Conservation (phyloP, 495 filamentous ascomycete genomes). For the Trichocladium uniseriatum region DNA sequence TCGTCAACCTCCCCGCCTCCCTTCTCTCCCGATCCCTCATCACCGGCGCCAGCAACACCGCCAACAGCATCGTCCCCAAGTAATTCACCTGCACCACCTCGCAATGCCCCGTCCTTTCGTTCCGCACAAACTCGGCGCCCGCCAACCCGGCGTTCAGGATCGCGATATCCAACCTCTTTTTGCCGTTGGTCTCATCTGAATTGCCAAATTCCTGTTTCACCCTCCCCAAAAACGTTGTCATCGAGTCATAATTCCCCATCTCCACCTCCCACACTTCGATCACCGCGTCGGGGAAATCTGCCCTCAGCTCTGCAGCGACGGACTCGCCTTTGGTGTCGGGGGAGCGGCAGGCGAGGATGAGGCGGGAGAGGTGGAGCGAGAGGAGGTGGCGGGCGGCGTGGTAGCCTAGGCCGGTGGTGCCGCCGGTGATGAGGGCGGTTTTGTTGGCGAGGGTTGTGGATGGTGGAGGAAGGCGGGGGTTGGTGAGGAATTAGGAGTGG, state of each 20-base stretch:
- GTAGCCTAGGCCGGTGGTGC: too few relatives aligned
- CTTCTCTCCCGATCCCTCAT: not conserved
- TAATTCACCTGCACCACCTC: not conserved
- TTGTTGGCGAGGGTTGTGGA: too few relatives aligned
- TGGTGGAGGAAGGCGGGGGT: too few relatives aligned
- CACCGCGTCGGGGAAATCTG: not conserved
- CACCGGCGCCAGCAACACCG: not conserved
- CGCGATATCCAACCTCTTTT: not conserved
- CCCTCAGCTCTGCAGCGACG: not conserved
- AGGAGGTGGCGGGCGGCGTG: too few relatives aligned
- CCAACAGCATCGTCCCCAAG: not conserved
- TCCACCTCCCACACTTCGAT: not conserved
- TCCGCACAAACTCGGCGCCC: not conserved
- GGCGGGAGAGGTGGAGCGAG: too few relatives aligned
- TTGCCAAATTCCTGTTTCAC: not conserved
- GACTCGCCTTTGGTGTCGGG: not conserved
- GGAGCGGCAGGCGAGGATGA: not conserved
- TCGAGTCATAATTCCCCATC: not conserved
- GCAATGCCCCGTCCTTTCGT: not conserved
- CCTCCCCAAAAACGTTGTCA: not conserved
- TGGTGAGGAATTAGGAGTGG: too few relatives aligned
- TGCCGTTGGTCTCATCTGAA: too few relatives aligned
- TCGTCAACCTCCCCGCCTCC: not conserved
- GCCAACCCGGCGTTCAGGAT: not conserved
- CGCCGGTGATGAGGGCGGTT: too few relatives aligned